Conservation (phyloP, 73 alveolate genomes). For the Tetrahymena thermophila region DNA sequence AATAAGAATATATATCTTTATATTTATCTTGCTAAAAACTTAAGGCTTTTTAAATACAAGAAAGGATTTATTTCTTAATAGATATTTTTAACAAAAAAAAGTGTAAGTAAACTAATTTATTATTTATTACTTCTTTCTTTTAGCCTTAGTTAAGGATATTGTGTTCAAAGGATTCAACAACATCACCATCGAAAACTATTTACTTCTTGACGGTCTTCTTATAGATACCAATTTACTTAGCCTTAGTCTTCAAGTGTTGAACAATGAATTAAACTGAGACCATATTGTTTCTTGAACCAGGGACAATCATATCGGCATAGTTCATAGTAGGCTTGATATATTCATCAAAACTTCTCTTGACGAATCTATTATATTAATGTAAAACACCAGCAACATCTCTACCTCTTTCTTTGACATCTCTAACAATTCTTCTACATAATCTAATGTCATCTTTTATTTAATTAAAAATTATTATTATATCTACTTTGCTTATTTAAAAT, state of each 20-base stretch:
- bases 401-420: constrained; percentile 94
- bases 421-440: constrained; percentile 78
- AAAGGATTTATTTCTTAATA: not conserved
- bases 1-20: too few relatives aligned
- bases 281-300: constrained; percentile 49
- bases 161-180: not conserved
- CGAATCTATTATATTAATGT: constrained; percentile 84
- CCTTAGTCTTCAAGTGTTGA: constrained; percentile 20
- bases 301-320: constrained; percentile 91
- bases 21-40: not conserved
- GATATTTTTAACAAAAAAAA: not conserved
- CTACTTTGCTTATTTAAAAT: too few relatives aligned
- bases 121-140: not conserved
- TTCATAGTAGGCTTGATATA: constrained; percentile 89
- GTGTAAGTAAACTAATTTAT: not conserved
- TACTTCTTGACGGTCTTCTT: not conserved
- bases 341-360: constrained; percentile 90
- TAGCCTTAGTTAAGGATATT: not conserved
- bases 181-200: not conserved
- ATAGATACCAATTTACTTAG: constrained; percentile 11
- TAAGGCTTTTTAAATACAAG: too few relatives aligned
- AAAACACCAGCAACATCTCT: constrained; percentile 83
- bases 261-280: constrained; percentile 53
- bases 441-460: constrained; percentile 79
- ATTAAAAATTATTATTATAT: too few relatives aligned